Evolutionary conservation across 176 grass and related monocot species (phyloP), one percentile per base, ranked within the genome.

Genomic region (Triticum turgidum): DNA sequence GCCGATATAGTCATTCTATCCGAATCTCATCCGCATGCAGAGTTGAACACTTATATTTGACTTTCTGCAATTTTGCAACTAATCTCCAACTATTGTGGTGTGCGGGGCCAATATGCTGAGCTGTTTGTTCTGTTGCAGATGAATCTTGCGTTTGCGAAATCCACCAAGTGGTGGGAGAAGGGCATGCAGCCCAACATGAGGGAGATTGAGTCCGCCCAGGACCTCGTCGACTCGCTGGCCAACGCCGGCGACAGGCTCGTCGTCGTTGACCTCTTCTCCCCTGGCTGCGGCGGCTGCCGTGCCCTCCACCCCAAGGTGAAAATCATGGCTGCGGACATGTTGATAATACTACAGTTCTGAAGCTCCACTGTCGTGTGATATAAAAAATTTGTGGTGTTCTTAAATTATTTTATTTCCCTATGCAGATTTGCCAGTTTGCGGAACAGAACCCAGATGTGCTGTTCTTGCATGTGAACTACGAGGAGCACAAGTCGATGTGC

Each of bases 401-500:
- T 35, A 78, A 4, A n/a, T 51, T 21, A 62, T 77, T 77, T 32
- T 64, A 61, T 85, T 33, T 39, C 12, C 59, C 2, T 82, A 3
- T 35, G 82, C 73, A 99, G 97, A 96, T 97, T 87, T 96, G 94
- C 76, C 94, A 94, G 82, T 78, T 99, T 41, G 97, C 92, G 0
- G 90, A 94, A 81, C 86, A 86, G 72, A 96, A 99, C 78, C 94
- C 90, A 15, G 94, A 90, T 61, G 88, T 94, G 29, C 20, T 87
- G 1, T 99, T 99, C 85, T 92, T 99, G 76, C 94, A 99, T 82
- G 83, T 99, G 7, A 99, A 99, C 86, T 88, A 99, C 30, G 97
- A 99, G 72, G 87, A 89, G 77, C 97, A 99, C 89, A 94, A 90
- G 71, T 94, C 97, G 20, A 96, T 96, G 97, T 99, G 97, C 77